phyloP scores from a whole-genome alignment of 306 rosid species.

The Spatholobus suberectus region DNA sequence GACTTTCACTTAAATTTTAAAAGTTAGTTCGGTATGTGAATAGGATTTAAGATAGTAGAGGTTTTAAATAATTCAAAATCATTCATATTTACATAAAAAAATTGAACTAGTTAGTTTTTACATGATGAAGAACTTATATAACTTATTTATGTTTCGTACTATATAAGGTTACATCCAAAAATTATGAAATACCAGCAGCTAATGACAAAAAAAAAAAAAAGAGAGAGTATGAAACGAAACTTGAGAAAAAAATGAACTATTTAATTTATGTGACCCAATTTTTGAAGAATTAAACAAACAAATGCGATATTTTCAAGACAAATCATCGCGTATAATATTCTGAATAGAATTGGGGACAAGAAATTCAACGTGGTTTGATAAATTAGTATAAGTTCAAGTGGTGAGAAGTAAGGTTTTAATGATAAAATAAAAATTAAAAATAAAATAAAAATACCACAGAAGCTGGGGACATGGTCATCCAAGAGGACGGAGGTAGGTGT shows the following conservation, averaged over 20 bases:
- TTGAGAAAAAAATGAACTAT: background rate
- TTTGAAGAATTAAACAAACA: background rate
- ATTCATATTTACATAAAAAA: background rate
- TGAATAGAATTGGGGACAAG: background rate
- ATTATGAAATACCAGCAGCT: no score
- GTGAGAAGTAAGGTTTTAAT: background rate
- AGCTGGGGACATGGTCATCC: background rate
- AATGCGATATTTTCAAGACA: background rate
- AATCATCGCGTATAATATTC: no score
- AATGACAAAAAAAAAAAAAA: no score
- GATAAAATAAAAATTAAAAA: background rate
- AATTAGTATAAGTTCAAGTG: background rate
- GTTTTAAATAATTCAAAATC: background rate
- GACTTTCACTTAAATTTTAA: background rate
- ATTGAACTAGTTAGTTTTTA: background rate
- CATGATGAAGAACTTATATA: background rate
- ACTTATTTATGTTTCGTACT: background rate
- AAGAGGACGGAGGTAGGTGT: background rate
- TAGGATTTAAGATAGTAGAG: background rate
- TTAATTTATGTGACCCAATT: background rate
- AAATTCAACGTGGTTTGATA: background rate
- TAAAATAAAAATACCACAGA: background rate
- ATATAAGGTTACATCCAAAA: background rate
- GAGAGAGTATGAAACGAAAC: background rate
- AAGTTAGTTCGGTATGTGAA: background rate